A percentile compares a stretch with the other conserved stretches of the same genome.
Conservation (phyloP, 257 asterid species). For the Solanum megistacrolobum region DNA sequence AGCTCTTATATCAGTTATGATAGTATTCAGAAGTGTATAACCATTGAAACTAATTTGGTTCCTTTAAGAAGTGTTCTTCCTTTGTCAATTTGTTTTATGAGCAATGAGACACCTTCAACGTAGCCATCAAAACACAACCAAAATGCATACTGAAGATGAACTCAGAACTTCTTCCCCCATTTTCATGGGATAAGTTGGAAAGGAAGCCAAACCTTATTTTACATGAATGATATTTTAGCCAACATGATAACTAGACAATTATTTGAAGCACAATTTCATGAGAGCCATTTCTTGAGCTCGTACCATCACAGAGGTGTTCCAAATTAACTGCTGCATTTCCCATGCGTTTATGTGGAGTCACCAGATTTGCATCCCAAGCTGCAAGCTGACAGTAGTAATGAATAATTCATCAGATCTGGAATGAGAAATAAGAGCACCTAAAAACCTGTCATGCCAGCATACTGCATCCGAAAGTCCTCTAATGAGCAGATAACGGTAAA, state of each 20-base stretch:
- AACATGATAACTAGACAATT: no score
- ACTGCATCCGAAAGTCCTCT: background rate
- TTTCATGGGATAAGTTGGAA: background rate
- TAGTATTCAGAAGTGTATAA: background rate
- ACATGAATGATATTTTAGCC: background rate
- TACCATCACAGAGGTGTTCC: slow-evolving; percentile 80
- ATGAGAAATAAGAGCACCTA: background rate
- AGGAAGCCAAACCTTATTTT: background rate
- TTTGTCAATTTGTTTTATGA: background rate
- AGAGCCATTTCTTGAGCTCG: slow-evolving; percentile 1
- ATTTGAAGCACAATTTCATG: background rate
- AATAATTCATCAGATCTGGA: background rate
- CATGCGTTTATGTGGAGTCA: slow-evolving; percentile 97
- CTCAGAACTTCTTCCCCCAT: background rate
- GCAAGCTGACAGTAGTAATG: slow-evolving; percentile 49
- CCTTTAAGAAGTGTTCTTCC: background rate
- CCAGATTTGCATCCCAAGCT: slow-evolving; percentile 98
- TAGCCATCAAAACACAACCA: background rate
- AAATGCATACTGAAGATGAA: background rate
- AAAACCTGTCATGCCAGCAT: background rate
- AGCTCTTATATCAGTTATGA: background rate
- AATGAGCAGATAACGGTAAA: background rate
- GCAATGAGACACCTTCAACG: background rate
- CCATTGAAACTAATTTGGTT: background rate
- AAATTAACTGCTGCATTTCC: slow-evolving; percentile 73